Conservation (phyloP, 805 yeast species). For the Komagataella ulmi region DNA sequence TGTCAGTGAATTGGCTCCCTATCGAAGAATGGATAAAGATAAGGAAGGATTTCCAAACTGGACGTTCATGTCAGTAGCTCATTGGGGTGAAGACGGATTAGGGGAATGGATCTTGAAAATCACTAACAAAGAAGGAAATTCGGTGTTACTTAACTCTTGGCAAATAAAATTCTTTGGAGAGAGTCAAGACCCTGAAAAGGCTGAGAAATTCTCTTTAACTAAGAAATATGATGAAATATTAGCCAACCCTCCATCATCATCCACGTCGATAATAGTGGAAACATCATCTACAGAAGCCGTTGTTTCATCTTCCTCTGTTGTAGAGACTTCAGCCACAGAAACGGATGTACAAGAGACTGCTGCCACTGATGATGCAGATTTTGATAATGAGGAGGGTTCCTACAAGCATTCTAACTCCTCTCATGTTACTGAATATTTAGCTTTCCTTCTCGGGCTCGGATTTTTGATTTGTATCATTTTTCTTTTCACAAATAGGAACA, state of each 20-base stretch:
- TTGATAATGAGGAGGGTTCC: slow-evolving; percentile 15
- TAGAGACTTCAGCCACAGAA: slow-evolving; percentile 7
- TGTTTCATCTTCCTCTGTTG: neutral
- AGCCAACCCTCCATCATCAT: slow-evolving; percentile 5
- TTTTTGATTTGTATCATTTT: slow-evolving; percentile 30
- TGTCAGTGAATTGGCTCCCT: slow-evolving; percentile 58
- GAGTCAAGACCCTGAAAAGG: slow-evolving; percentile 47
- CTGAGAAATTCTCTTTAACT: slow-evolving; percentile 37
- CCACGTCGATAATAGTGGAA: slow-evolving; percentile 4
- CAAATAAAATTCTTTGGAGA: slow-evolving; percentile 77
- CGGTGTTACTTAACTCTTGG: slow-evolving; percentile 48
- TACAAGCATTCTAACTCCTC: slow-evolving; percentile 14
- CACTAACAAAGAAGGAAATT: slow-evolving; percentile 23
- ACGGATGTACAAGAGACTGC: slow-evolving; percentile 9
- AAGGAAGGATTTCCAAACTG: slow-evolving; percentile 56
- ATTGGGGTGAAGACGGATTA: slow-evolving; percentile 77
- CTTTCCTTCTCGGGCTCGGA: slow-evolving; percentile 47
- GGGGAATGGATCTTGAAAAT: slow-evolving; percentile 81
- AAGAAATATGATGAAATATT: slow-evolving; percentile 23
- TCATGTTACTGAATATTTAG: slow-evolving; percentile 48
- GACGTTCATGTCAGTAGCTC: slow-evolving; percentile 97
- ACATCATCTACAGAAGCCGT: slow-evolving; percentile 5
- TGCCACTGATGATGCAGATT: slow-evolving; percentile 4
- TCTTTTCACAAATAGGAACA: slow-evolving; percentile 24
- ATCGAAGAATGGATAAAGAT: slow-evolving; percentile 45